Base-by-base conservation (phyloP, 805 yeast genomes). In the Schwanniomyces occidentalis region DNA sequence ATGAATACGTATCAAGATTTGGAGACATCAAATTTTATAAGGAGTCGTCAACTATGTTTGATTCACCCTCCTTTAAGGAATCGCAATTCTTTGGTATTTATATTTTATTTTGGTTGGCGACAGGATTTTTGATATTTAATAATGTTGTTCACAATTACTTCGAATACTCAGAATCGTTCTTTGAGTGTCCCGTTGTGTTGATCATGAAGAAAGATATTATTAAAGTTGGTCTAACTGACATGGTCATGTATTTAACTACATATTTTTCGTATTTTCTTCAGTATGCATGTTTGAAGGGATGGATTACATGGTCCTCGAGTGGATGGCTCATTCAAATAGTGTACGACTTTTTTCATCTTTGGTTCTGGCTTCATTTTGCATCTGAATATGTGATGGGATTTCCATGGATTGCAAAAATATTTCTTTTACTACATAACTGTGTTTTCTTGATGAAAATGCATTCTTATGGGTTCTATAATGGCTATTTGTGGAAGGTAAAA, bases 381-480 rank as follows among this genome's bases (percentile, higher is more conserved):
- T 77, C 81, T 27, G 52, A 53, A 18, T 30, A 38, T 5, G 54
- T 54, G 30, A 58, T 65, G 54, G 64, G 71, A 25, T 85, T 75
- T 49, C 88, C 95, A 8, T 93, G 99, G 99, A 85, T 90, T 32
- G 95, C 88, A 2, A 80, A 81, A 52, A 90, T 90, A 27, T 93
- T 87, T 51, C 62, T 93, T 42, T 75, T 87, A 40, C 65, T 93
- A 33, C 99, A 93, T 55, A 78, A 89, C 8, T 67, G 88, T 31
- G 98, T 93, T 2, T 67, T 89, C 45, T 56, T 95, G 48, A 93
- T 93, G 99, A 93, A 93, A 56, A 83, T 84, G 79, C 98, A 93
- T 58, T 89, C 98, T 2, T 93, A 82, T 56, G 87, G 87, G 2
- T 89, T 85, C 52, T 93, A 81, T 64, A 90, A 90, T 53, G 99